Evolutionary conservation across 177 flowering plant species (phyloP).

Genomic region (Vitis hybrid): DNA sequence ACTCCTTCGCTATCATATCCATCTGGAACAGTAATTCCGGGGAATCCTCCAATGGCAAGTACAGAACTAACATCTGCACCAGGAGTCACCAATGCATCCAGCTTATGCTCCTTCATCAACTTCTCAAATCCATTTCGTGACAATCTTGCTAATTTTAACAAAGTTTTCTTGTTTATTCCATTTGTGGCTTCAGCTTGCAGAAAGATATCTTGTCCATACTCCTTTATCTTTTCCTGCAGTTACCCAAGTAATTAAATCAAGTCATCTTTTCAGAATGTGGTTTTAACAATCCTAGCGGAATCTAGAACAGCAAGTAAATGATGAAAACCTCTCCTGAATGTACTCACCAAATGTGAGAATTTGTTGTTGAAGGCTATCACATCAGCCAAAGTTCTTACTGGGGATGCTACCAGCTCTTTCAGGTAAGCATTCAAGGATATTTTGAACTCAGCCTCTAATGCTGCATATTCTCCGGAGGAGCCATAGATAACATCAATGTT

Average conservation of each 20-base stretch:
- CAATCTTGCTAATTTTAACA: slow-evolving; percentile 11
- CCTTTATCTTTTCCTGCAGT: slow-evolving; percentile 9
- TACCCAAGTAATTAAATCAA: neutral
- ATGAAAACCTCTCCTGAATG: neutral
- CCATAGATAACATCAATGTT: slow-evolving; percentile 18
- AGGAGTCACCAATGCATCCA: slow-evolving; percentile 41
- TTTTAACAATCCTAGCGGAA: neutral
- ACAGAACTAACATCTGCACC: neutral
- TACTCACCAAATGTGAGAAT: slow-evolving; percentile 12
- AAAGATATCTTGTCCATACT: slow-evolving; percentile 8
- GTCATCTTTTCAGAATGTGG: neutral
- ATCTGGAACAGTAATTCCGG: slow-evolving; percentile 39
- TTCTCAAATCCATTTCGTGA: slow-evolving; percentile 25
- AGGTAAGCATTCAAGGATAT: slow-evolving; percentile 21
- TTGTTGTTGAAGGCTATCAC: slow-evolving; percentile 26
- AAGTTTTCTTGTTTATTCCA: slow-evolving; percentile 14
- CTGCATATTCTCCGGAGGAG: neutral
- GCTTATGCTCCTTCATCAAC: slow-evolving; percentile 31
- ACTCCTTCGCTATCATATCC: slow-evolving; percentile 8
- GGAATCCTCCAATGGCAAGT: slow-evolving; percentile 39
- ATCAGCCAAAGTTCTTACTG: too few species aligned
- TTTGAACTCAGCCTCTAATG: slow-evolving; percentile 25
- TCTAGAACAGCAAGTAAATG: neutral
- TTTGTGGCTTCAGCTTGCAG: slow-evolving; percentile 7
- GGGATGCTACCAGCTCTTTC: slow-evolving; percentile 14